These are phyloP conservation scores for Microglena sp. DNA, from an alignment of 139 green algal species.

Conservation along the genomic window DNA sequence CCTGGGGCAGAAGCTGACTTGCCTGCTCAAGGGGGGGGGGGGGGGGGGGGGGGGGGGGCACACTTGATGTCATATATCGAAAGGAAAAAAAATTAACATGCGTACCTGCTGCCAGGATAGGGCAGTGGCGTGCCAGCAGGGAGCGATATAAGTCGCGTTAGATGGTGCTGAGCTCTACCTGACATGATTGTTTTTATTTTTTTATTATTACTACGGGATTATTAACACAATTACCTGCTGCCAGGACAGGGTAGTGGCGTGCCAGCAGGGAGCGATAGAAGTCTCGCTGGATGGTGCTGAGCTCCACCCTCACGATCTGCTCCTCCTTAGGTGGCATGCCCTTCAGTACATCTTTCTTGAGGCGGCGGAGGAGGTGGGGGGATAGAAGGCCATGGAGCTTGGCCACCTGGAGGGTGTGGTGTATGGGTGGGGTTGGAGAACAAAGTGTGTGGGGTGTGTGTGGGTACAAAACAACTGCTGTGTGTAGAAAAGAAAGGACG, in stretches of 20 bases:
- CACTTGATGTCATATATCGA: too few relatives aligned
- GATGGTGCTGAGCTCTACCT: conserved; percentile 45
- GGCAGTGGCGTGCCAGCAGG: conserved; percentile 28
- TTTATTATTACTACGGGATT: too few relatives aligned
- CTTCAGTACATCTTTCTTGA: conserved; percentile 75
- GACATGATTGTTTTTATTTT: too few relatives aligned
- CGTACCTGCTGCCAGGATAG: conserved; percentile 26
- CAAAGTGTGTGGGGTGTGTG: background rate
- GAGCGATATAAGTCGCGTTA: conserved; percentile 34
- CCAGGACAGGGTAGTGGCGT: conserved; percentile 27
- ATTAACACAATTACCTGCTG: too few relatives aligned
- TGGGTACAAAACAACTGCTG: too few relatives aligned
- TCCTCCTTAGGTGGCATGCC: conserved; percentile 74
- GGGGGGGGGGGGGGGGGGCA: too few relatives aligned
- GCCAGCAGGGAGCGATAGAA: conserved; percentile 25
- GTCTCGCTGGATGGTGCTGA: conserved; percentile 38
- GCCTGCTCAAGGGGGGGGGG: too few relatives aligned
- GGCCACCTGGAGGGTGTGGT: conserved; percentile 25
- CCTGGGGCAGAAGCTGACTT: background rate
- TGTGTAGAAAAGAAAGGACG: background rate
- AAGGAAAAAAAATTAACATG: too few relatives aligned
- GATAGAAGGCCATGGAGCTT: conserved; percentile 51
- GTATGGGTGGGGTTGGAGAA: background rate
- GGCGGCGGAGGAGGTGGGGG: conserved; percentile 60
- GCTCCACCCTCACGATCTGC: conserved; percentile 66